phyloP scores from a whole-genome alignment of 257 asterid species.

The Oldenlandia corymbosa region DNA sequence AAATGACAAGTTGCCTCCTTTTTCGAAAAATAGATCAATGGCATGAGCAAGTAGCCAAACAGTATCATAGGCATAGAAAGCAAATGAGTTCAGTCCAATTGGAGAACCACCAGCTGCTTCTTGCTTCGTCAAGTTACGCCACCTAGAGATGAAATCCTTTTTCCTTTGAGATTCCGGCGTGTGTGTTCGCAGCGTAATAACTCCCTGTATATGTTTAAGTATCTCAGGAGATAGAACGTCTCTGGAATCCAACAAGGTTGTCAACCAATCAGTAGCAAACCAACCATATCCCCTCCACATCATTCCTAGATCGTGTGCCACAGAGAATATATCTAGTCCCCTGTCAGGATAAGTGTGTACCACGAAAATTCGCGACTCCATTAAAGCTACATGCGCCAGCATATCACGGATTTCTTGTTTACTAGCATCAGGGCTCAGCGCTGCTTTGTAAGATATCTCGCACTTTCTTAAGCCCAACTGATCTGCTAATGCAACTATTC shows the following conservation, averaged over 20 bases:
- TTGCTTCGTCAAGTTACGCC: constrained; percentile 31
- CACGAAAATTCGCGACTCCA: constrained; percentile 43
- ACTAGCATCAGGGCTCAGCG: constrained; percentile 32
- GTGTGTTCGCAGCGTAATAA: constrained; percentile 35
- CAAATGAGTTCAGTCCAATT: constrained; percentile 36
- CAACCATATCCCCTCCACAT: constrained; percentile 48
- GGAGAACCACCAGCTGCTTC: constrained; percentile 5
- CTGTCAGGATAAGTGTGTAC: constrained; percentile 42
- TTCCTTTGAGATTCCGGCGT: constrained; percentile 36
- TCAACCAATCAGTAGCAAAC: constrained; percentile 61
- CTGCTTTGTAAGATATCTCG: constrained; percentile 46
- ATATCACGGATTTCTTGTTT: constrained; percentile 35
- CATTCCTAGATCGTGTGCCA: constrained; percentile 46
- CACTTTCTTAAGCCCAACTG: constrained; percentile 41
- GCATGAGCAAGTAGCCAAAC: constrained; percentile 69
- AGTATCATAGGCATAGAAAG: constrained; percentile 54
- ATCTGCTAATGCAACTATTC: constrained; percentile 37
- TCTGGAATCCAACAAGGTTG: constrained; percentile 39
- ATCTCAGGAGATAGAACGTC: constrained; percentile 14
- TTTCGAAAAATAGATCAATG: constrained; percentile 35
- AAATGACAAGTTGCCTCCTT: constrained; percentile 41
- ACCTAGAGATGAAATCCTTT: constrained; percentile 32
- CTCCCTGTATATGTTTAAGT: constrained; percentile 39
- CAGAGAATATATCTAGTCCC: constrained; percentile 35
- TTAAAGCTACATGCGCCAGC: constrained; percentile 35